Percentiles rank a stretch among this genome's conserved stretches.
Evolutionary conservation across 305 asterid genomes (phyloP).

Genomic region (Fraxinus dipetala): DNA sequence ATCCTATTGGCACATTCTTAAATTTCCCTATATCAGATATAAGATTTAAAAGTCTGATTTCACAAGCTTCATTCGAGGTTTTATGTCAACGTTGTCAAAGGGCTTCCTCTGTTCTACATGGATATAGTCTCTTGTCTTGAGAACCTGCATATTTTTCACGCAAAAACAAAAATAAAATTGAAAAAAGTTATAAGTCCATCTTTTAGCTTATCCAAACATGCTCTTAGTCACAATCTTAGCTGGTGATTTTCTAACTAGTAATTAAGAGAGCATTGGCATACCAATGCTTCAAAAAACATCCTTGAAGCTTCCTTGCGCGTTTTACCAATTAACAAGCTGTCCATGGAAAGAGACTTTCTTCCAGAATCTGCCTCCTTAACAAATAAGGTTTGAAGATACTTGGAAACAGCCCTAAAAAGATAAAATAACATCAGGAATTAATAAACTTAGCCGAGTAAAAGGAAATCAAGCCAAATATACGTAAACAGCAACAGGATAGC

Average conservation of each 20-base stretch:
- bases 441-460: background rate
- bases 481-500: background rate
- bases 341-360: constrained; percentile 56
- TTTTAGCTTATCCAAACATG: background rate
- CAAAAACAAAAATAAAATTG: background rate
- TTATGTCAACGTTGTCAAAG: constrained; percentile 47
- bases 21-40: background rate
- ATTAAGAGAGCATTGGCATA: constrained; percentile 23
- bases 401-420: constrained; percentile 78
- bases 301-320: constrained; percentile 94
- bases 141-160: constrained; percentile 45
- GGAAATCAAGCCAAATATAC: background rate
- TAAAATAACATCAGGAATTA: background rate
- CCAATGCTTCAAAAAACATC: constrained; percentile 52
- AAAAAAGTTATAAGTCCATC: background rate
- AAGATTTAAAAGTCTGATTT: constrained; percentile 35
- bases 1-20: background rate
- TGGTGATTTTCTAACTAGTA: background rate
- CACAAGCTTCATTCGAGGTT: constrained; percentile 58
- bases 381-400: constrained; percentile 74
- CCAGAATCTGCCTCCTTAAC: constrained; percentile 64
- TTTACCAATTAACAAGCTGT: constrained; percentile 66
- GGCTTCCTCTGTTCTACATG: constrained; percentile 66
- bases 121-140: constrained; percentile 79
- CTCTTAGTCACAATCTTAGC: background rate